Percentiles rank a stretch among this genome's conserved stretches.
These are phyloP conservation scores for Aspergillus awamori DNA, from an alignment of 2,329 filamentous ascomycete species.

Conservation along the genomic window DNA sequence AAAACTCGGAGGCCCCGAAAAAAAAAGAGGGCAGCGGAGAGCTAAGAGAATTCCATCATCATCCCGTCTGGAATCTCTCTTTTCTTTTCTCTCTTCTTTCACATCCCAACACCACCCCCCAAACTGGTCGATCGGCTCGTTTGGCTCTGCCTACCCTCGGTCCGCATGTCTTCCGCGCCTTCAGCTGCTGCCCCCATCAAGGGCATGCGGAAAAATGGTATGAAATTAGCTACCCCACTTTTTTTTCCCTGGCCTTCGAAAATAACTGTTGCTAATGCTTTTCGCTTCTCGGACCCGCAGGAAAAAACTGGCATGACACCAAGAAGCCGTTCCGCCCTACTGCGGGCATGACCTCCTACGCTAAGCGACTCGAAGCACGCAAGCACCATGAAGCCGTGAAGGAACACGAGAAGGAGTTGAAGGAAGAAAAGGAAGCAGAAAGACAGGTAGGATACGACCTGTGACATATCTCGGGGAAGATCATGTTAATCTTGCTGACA, in stretches of 20 bases:
- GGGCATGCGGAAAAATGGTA: conserved; percentile 86
- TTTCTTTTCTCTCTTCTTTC: conserved; percentile 1
- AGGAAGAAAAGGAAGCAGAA: conserved; percentile 90
- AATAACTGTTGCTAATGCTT: conserved; percentile 20
- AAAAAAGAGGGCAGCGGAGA: conserved; percentile 18
- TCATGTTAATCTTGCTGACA: conserved; percentile 7
- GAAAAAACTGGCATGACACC: conserved; percentile 89
- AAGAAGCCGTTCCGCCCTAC: conserved; percentile 85
- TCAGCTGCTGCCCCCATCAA: conserved; percentile 38
- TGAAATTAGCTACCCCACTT: conserved; percentile 27
- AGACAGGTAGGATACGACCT: conserved; percentile 64
- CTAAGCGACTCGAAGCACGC: conserved; percentile 72
- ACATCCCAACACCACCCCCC: conserved; percentile 1
- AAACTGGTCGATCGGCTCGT: conserved; percentile 4
- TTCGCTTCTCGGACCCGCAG: conserved; percentile 51
- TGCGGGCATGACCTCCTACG: conserved; percentile 76
- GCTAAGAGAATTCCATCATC: conserved; percentile 3
- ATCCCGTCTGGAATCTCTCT: neutral
- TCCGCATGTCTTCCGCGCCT: conserved; percentile 49
- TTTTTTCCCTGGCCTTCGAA: conserved; percentile 10
- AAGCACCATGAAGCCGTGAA: conserved; percentile 75
- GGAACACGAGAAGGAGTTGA: conserved; percentile 92
- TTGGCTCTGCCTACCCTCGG: neutral
- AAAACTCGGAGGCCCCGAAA: conserved; percentile 18
- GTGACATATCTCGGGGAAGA: neutral